Evolutionary conservation across 768 basidiomycete genomes (phyloP), one percentile per base, ranked within the genome.

Genomic region (Postia placenta): DNA sequence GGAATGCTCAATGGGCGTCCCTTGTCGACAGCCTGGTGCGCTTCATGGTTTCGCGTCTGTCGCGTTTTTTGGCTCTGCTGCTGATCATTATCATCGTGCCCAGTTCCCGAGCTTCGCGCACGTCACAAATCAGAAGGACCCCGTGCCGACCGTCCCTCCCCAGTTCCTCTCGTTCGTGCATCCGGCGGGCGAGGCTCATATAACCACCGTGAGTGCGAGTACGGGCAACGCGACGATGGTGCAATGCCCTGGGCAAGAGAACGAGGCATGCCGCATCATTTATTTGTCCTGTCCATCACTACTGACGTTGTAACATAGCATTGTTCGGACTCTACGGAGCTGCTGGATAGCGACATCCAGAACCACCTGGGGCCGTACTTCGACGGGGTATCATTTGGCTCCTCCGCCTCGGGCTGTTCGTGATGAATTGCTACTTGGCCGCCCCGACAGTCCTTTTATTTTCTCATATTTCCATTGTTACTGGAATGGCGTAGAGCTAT

Each of bases 121-220:
- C 47, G 72, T 84, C 52, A 81, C 76, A 57, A 81, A 84, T 62
- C 45, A 65, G 56, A 42, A 70, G 38, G 74, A 75, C 46, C 66
- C 67, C 0, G 59, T 75, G 5, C 74, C 74, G 2, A 67, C 49
- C 41, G 45, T 60, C 5, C 56, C 60, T 14, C 70, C 69, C 6
- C 64, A 54, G 35, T 62, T 64, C 48, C 62, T 77, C 11, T 71
- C 71, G 2, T 82, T 67, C 59, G 65, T 66, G 48, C 79, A 81
- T 41, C 69, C 73, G 1, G 45, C 50, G 14, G 68, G 67, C 14
- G 70, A 71, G 56, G 49, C 64, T 0, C 69, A 71, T 45, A 68
- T 70, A 51, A 54, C 56, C 12, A 15, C 50, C 15, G 59, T 62
- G 20, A 48, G 55, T 37, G 37, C 22, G 17, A 27, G 36, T 3